Evolutionary conservation across 2,329 filamentous ascomycete species (phyloP).

Genomic region (Hymenoscyphus occultus): DNA sequence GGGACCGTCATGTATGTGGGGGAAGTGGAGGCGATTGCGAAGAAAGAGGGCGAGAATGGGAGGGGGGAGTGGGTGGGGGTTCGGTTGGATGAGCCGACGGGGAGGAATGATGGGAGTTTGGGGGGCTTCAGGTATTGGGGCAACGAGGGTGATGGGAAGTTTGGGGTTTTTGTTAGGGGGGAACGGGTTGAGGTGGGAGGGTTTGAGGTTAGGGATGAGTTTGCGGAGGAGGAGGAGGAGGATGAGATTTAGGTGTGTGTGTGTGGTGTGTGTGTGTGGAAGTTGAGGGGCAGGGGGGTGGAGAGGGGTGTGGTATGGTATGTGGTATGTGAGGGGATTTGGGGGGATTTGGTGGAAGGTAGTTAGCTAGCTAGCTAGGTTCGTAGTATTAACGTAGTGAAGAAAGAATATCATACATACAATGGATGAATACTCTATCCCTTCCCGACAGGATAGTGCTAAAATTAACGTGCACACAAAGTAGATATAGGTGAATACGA

Average conservation of each 20-base stretch:
- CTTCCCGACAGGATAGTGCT: no score
- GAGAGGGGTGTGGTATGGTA: no score
- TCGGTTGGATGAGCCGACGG: conserved; percentile 73
- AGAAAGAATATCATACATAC: no score
- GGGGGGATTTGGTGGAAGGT: no score
- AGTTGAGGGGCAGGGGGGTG: no score
- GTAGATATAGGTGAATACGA: no score
- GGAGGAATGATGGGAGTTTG: conserved; percentile 78
- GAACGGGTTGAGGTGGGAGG: conserved; percentile 76
- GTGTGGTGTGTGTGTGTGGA: no score
- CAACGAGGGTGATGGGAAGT: conserved; percentile 55
- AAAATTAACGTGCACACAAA: no score
- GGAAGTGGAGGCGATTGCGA: conserved; percentile 68
- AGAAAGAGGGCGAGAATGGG: conserved; percentile 40
- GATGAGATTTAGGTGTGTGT: conserved; percentile 57
- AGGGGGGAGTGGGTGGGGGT: conserved; percentile 70
- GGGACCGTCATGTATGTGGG: conserved; percentile 70
- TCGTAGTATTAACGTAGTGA: no score
- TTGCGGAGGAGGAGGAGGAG: conserved; percentile 60
- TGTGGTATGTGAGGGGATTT: no score
- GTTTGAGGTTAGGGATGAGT: conserved; percentile 66
- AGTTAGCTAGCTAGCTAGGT: no score
- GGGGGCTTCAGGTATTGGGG: conserved; percentile 66
- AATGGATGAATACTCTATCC: no score
- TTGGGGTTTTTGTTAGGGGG: conserved; percentile 74